These are phyloP conservation scores for Leersia perrieri DNA, from an alignment of 176 grass and related monocot species.

Conservation along the genomic window DNA sequence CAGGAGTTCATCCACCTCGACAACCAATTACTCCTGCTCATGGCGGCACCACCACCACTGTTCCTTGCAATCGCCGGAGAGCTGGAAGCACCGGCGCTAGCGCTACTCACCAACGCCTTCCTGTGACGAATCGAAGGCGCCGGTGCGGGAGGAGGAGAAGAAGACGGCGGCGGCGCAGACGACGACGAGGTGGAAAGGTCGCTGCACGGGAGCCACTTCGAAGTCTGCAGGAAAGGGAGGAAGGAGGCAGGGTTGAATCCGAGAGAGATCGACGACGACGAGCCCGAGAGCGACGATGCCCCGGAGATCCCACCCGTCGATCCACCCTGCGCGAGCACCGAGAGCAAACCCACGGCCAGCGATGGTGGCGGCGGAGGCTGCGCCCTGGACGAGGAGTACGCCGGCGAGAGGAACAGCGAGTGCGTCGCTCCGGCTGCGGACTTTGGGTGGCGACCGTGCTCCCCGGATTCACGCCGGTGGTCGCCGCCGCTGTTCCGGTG, in stretches of 20 bases:
- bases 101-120: slow-evolving; percentile 34
- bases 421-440: slow-evolving; percentile 16
- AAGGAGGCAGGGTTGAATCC: slow-evolving; percentile 74
- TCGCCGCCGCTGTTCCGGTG: slow-evolving; percentile 8
- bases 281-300: slow-evolving; percentile 40
- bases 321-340: slow-evolving; percentile 45
- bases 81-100: neutral
- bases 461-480: slow-evolving; percentile 12
- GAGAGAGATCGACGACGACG: slow-evolving; percentile 66
- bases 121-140: slow-evolving; percentile 13
- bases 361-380: slow-evolving; percentile 16
- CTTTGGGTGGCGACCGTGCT: slow-evolving; percentile 46
- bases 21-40: slow-evolving; percentile 62
- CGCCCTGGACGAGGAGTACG: slow-evolving; percentile 47
- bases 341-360: slow-evolving; percentile 52
- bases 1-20: slow-evolving; percentile 77
- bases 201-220: slow-evolving; percentile 93
- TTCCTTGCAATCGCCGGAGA: slow-evolving; percentile 12
- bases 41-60: slow-evolving; percentile 18
- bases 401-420: slow-evolving; percentile 30
- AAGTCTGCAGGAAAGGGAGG: slow-evolving; percentile 68
- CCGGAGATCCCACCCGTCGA: slow-evolving; percentile 25
- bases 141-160: slow-evolving; percentile 32
- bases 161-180: slow-evolving; percentile 14
- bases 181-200: slow-evolving; percentile 50